phyloP scores from a whole-genome alignment of 257 asterid genomes.

The Oldenlandia corymbosa region DNA sequence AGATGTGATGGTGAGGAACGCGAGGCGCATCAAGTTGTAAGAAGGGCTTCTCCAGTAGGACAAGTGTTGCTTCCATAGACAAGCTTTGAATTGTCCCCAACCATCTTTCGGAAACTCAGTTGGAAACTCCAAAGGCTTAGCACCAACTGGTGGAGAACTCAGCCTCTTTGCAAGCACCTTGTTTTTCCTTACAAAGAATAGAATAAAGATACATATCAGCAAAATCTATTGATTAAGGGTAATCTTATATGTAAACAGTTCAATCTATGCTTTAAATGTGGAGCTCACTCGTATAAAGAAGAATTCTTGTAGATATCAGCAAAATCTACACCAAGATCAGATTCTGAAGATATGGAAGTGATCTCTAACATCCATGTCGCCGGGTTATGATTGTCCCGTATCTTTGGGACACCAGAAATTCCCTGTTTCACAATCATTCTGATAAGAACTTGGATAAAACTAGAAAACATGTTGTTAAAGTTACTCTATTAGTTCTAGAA shows the following conservation, averaged over 20 bases:
- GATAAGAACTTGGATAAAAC: too few species aligned
- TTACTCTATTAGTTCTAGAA: not conserved
- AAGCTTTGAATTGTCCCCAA: constrained; percentile 46
- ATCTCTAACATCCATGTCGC: constrained; percentile 36
- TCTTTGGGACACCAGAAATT: constrained; percentile 35
- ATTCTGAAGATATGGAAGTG: constrained; percentile 38
- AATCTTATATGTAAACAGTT: too few species aligned
- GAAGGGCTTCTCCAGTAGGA: constrained; percentile 63
- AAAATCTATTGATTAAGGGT: too few species aligned
- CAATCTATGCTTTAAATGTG: not conserved
- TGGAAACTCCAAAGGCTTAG: constrained; percentile 39
- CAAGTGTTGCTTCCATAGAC: constrained; percentile 52
- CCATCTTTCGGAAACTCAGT: constrained; percentile 30
- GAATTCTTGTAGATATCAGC: constrained; percentile 45
- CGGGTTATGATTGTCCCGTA: constrained; percentile 43
- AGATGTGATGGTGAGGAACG: constrained; percentile 35
- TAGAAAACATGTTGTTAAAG: too few species aligned
- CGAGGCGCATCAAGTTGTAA: constrained; percentile 40
- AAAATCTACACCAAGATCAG: constrained; percentile 43
- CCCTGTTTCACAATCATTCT: constrained; percentile 16
- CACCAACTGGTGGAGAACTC: constrained; percentile 31
- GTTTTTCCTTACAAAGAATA: constrained; percentile 15
- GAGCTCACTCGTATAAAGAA: constrained; percentile 34
- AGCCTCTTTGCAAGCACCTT: constrained; percentile 28
- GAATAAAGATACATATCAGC: too few species aligned